phyloP scores from a whole-genome alignment of 768 basidiomycete species.

The Crassisporium funariophilum region DNA sequence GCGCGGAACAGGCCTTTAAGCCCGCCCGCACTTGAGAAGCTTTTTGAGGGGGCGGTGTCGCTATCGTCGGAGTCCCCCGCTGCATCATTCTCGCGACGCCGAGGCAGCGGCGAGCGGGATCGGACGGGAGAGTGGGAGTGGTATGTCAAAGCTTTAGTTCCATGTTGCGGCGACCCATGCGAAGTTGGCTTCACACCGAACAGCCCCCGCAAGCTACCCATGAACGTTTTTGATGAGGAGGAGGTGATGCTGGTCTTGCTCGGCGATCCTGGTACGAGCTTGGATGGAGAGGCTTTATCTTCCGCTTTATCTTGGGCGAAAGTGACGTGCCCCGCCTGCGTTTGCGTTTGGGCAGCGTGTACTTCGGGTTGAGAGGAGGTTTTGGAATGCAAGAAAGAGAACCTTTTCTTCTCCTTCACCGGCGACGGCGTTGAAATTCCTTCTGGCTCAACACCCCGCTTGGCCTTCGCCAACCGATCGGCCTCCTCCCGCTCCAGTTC shows the following conservation, averaged over 20 bases:
- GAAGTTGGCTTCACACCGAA: constrained; percentile 37
- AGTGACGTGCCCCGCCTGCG: background rate
- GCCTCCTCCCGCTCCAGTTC: constrained; percentile 19
- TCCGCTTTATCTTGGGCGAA: too few species aligned
- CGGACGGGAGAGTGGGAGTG: too few species aligned
- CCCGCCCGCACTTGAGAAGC: constrained; percentile 1
- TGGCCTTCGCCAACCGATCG: background rate
- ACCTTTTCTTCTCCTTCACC: constrained; percentile 18
- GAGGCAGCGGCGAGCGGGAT: background rate
- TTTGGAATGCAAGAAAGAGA: constrained; percentile 12
- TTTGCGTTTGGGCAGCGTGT: constrained; percentile 3
- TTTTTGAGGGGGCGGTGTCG: background rate
- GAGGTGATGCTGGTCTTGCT: constrained; percentile 2
- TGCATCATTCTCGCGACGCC: background rate
- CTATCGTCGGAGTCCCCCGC: constrained; percentile 11
- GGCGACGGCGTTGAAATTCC: constrained; percentile 4
- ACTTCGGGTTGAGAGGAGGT: background rate
- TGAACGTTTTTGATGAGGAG: constrained; percentile 32
- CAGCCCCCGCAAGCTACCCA: constrained; percentile 49
- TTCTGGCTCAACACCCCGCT: background rate
- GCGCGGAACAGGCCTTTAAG: too few species aligned
- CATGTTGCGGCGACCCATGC: too few species aligned
- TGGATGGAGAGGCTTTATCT: background rate
- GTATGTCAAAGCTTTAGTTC: too few species aligned
- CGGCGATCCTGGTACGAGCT: background rate